phyloP scores from a whole-genome alignment of 139 green algal species.

The Chlorokybus atmophyticus region DNA sequence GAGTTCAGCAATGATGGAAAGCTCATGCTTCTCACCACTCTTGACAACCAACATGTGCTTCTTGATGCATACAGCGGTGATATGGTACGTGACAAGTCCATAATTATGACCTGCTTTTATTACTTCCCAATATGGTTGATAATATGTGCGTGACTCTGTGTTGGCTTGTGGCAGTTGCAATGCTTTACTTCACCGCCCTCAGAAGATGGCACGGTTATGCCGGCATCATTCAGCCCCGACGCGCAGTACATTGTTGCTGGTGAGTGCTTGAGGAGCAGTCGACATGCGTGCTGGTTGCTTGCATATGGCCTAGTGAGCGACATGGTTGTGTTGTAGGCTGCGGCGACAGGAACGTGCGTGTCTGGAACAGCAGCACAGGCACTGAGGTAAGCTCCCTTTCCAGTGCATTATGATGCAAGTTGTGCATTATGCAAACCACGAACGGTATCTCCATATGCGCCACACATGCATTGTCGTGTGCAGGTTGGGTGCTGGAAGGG shows the following conservation, averaged over 20 bases:
- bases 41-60: slow-evolving; percentile 44
- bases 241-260: slow-evolving; percentile 53
- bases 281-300: neutral
- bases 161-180: slow-evolving; percentile 17
- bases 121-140: neutral
- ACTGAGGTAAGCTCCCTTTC: slow-evolving; percentile 4
- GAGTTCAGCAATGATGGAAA: slow-evolving; percentile 70
- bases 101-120: neutral
- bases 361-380: slow-evolving; percentile 13
- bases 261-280: slow-evolving; percentile 7
- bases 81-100: slow-evolving; percentile 7
- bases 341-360: slow-evolving; percentile 19
- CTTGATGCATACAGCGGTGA: slow-evolving; percentile 62
- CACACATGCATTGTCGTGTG: neutral
- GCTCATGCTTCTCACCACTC: slow-evolving; percentile 39
- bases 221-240: slow-evolving; percentile 68
- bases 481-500: slow-evolving; percentile 45
- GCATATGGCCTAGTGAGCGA: neutral
- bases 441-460: neutral
- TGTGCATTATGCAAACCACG: neutral
- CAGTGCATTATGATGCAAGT: neutral
- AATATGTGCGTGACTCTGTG: neutral
- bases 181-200: slow-evolving; percentile 12
- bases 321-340: slow-evolving; percentile 12
- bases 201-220: slow-evolving; percentile 21